Evolutionary conservation across 805 yeast species (phyloP), one percentile per base, ranked within the genome.

Genomic region (Pichia sporocuriosa): DNA sequence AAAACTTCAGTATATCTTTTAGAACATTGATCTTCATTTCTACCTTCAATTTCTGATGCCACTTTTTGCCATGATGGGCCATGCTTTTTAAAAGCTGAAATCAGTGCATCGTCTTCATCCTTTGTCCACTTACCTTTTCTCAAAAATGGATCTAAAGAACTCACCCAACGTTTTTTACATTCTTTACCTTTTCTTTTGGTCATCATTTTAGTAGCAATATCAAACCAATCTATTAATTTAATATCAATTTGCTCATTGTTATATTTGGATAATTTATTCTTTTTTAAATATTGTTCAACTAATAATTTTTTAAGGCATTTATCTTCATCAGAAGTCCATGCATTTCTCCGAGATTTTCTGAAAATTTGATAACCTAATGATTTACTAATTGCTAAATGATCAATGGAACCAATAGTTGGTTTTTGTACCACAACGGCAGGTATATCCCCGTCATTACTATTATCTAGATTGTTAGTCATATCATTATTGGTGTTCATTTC

Each of bases 1-100:
- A 89, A 61, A 2, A 87, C 96, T 55, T 89, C 97, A 13, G 81
- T 77, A 58, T 85, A 89, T 53, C 97, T 67, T 56, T 89, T 89
- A 2, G 95, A 85, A 66, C 97, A 89, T 65, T 89, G 97, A 60
- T 88, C 96, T 55, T 88, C 96, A 0, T 95, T 89, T 56, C 97
- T 70, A 5, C 96, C 95, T 3, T 77, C 75, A 11, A 89, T 83
- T 40, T 75, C 80, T 38, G 70, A 63, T 0, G 95, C 79, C 10
- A 89, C 88, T 52, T 81, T 81, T 48, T 84, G 84, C 97, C 97
- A 89, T 24, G 79, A 73, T 0, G 95, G 72, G 0, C 97, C 97
- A 57, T 75, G 72, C 49, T 69, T 72, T 37, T 73, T 66, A 57
- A 74, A 84, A 2, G 93, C 87, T 39, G 70, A 67, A 19, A 81